phyloP scores from a whole-genome alignment of 768 basidiomycete genomes.

The Leucosporidium scottii region DNA sequence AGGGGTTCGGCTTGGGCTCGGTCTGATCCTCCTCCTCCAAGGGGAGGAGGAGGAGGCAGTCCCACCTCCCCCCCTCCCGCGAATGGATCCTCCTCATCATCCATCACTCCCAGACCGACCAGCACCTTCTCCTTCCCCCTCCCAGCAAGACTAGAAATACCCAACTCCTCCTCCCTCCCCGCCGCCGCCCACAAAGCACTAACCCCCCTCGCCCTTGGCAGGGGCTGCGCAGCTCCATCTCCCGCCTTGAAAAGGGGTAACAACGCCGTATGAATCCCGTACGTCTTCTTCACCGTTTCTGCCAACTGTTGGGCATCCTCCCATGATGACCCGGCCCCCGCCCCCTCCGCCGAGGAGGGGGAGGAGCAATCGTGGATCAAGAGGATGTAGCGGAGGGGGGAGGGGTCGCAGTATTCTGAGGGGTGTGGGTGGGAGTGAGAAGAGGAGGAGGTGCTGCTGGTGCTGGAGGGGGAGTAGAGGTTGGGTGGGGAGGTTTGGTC shows the following conservation, averaged over 20 bases:
- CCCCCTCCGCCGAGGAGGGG: background rate
- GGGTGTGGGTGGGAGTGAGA: background rate
- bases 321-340: no score
- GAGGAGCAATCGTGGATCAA: constrained; percentile 36
- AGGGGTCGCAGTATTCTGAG: constrained; percentile 34
- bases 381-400: constrained; percentile 37
- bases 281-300: constrained; percentile 30
- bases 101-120: background rate
- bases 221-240: background rate
- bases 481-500: constrained; percentile 27
- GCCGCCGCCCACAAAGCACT: background rate
- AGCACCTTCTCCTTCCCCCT: background rate
- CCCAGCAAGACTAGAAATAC: no score
- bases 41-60: no score
- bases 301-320: constrained; percentile 18
- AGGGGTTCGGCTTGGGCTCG: no score
- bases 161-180: no score
- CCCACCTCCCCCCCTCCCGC: background rate
- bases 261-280: constrained; percentile 23
- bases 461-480: constrained; percentile 18
- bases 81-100: background rate
- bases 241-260: constrained; percentile 16
- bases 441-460: constrained; percentile 1
- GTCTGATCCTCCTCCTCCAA: no score
- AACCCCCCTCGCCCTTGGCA: background rate